Percentiles rank a stretch among this genome's conserved stretches.
Evolutionary conservation across 1,284 basidiomycete genomes (phyloP).

Genomic region (Malassezia furfur): DNA sequence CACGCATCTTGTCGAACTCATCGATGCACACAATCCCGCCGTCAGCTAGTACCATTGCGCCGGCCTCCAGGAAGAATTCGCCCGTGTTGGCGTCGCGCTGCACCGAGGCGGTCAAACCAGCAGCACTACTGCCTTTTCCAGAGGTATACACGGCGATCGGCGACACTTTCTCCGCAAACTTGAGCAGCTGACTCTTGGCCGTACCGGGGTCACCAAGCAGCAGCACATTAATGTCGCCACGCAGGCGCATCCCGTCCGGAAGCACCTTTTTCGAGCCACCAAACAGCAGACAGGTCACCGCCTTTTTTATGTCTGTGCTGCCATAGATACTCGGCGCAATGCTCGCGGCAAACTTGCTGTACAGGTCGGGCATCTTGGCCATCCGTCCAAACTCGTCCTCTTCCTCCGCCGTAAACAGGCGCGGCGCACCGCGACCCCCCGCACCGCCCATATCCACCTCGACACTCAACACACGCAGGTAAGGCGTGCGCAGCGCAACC

Average conservation of each 20-base stretch:
- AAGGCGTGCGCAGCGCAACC: conserved; percentile 83
- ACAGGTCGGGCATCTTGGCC: conserved; percentile 78
- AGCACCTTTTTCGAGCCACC: conserved; percentile 97
- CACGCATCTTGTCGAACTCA: conserved; percentile 99
- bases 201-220: conserved; percentile 95
- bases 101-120: conserved; percentile 93
- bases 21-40: conserved; percentile 98
- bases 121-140: conserved; percentile 93
- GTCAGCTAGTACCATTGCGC: conserved; percentile 98
- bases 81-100: conserved; percentile 89
- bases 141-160: conserved; percentile 97
- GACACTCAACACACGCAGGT: conserved; percentile 83
- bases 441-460: conserved; percentile 64
- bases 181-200: conserved; percentile 91
- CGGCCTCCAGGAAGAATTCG: conserved; percentile 97
- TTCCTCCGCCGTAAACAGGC: conserved; percentile 81
- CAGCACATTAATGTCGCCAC: conserved; percentile 96
- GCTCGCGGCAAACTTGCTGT: conserved; percentile 84
- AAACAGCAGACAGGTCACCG: conserved; percentile 85
- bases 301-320: conserved; percentile 92
- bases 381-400: conserved; percentile 92
- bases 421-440: conserved; percentile 57
- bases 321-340: conserved; percentile 97
- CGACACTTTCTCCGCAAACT: conserved; percentile 96
- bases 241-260: conserved; percentile 90